These are phyloP conservation scores for Tetrahymena borealis DNA, from an alignment of 73 alveolate species.

Conservation along the genomic window DNA sequence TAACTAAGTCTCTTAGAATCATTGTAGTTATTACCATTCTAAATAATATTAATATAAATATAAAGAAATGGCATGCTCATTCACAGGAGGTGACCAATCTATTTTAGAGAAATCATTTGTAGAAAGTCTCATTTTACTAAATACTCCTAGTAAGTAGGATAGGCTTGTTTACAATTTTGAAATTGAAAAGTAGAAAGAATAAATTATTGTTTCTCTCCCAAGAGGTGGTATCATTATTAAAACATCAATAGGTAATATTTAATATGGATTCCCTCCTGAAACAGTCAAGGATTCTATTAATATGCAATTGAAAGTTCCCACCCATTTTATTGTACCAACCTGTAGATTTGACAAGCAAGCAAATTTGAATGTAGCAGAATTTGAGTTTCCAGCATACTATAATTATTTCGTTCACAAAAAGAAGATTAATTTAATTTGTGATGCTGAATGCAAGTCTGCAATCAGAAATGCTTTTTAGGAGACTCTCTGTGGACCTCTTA, in stretches of 20 bases:
- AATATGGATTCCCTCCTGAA: slow-evolving; percentile 47
- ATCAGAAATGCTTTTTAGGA: slow-evolving; percentile 31
- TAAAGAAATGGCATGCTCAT: background rate
- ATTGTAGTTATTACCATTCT: no score
- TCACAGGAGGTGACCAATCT: background rate
- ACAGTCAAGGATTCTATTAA: slow-evolving; percentile 35
- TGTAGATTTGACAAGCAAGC: slow-evolving; percentile 34
- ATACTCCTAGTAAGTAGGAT: background rate
- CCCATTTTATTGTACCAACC: slow-evolving; percentile 27
- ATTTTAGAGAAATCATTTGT: background rate
- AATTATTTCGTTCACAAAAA: slow-evolving; percentile 23
- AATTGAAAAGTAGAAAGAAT: background rate
- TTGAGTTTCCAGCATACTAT: slow-evolving; percentile 44
- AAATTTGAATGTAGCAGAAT: slow-evolving; percentile 35
- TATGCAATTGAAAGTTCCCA: slow-evolving; percentile 30
- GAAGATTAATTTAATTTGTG: slow-evolving; percentile 23
- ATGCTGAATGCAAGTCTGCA: slow-evolving; percentile 18
- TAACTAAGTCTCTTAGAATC: no score
- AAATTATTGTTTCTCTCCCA: background rate
- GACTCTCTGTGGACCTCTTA: slow-evolving; percentile 29
- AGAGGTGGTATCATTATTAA: slow-evolving; percentile 34
- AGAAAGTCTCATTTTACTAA: background rate
- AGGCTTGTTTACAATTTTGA: background rate
- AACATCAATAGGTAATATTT: slow-evolving; percentile 20
- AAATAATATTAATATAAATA: no score